A percentile compares a stretch with the other conserved stretches of the same genome.
phyloP scores from a whole-genome alignment of 768 basidiomycete genomes.

The Wakefieldia striispora region DNA sequence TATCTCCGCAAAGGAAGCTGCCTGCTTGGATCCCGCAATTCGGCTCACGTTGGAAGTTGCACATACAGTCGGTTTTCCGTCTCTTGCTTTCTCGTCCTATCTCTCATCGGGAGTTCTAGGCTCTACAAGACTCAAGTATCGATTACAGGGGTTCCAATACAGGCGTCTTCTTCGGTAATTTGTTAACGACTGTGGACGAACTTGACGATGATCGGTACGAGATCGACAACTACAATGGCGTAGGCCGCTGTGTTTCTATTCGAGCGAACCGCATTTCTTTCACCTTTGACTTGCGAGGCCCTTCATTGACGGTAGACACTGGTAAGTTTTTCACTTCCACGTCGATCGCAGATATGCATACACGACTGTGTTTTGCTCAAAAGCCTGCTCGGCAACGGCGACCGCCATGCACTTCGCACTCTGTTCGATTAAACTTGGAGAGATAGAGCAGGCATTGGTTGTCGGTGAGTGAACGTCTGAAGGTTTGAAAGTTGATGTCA shows the following conservation, averaged over 20 bases:
- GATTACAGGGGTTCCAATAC: slow-evolving; percentile 44
- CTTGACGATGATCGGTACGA: slow-evolving; percentile 29
- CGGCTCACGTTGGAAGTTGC: slow-evolving; percentile 30
- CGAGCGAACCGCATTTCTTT: slow-evolving; percentile 35
- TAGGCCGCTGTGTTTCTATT: slow-evolving; percentile 31
- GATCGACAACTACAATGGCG: slow-evolving; percentile 26
- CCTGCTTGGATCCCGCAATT: slow-evolving; percentile 30
- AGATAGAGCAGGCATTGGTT: slow-evolving; percentile 48
- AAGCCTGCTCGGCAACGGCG: slow-evolving; percentile 45
- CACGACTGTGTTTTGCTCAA: not conserved
- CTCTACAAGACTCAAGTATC: slow-evolving; percentile 47
- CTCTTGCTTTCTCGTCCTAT: not conserved
- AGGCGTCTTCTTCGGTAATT: slow-evolving; percentile 40
- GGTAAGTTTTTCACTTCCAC: slow-evolving; percentile 7
- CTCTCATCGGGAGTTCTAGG: slow-evolving; percentile 5
- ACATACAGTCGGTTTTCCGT: slow-evolving; percentile 19
- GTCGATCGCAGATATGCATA: no score
- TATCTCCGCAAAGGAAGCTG: slow-evolving; percentile 31
- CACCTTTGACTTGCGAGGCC: slow-evolving; percentile 39
- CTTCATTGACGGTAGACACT: slow-evolving; percentile 46
- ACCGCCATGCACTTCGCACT: slow-evolving; percentile 48
- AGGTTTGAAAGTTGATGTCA: no score
- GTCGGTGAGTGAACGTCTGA: slow-evolving; percentile 11
- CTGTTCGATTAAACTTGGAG: slow-evolving; percentile 41
- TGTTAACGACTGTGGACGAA: slow-evolving; percentile 27